Evolutionary conservation across 805 yeast genomes (phyloP).

Genomic region (Candida peoriensis): DNA sequence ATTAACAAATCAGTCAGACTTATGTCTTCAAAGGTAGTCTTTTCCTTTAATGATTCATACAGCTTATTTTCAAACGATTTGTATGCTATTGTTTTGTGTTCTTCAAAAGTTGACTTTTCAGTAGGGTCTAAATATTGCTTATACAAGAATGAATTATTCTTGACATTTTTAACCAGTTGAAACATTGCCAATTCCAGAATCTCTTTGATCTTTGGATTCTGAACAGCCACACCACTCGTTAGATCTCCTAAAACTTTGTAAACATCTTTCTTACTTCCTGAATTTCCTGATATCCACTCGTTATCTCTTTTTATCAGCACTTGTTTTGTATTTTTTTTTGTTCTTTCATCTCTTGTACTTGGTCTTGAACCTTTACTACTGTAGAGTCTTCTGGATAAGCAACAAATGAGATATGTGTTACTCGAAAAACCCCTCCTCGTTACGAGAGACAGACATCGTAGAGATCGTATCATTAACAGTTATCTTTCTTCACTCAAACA

Average conservation of each 20-base stretch:
- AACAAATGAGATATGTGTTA: too few species aligned
- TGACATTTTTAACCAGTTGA: background rate
- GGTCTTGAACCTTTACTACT: too few species aligned
- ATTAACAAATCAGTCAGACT: conserved; percentile 3
- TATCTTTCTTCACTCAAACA: too few species aligned
- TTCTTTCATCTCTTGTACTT: too few species aligned
- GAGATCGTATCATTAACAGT: background rate
- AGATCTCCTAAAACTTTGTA: background rate
- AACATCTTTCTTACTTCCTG: background rate
- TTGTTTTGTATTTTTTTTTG: background rate
- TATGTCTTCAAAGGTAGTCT: background rate
- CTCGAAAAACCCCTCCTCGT: background rate
- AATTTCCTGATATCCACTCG: background rate
- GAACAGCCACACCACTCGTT: background rate
- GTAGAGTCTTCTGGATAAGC: too few species aligned
- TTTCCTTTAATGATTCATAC: background rate
- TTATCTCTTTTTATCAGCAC: background rate
- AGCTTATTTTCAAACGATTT: conserved; percentile 4
- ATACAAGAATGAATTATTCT: background rate
- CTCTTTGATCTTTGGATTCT: background rate
- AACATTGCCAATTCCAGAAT: background rate
- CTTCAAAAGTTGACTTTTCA: background rate
- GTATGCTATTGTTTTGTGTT: background rate
- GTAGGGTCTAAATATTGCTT: background rate
- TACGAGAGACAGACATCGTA: background rate